Percentiles rank a stretch among this genome's conserved stretches.
phyloP scores from a whole-genome alignment of 2,329 filamentous ascomycete species.

The Juglanconis oblonga region DNA sequence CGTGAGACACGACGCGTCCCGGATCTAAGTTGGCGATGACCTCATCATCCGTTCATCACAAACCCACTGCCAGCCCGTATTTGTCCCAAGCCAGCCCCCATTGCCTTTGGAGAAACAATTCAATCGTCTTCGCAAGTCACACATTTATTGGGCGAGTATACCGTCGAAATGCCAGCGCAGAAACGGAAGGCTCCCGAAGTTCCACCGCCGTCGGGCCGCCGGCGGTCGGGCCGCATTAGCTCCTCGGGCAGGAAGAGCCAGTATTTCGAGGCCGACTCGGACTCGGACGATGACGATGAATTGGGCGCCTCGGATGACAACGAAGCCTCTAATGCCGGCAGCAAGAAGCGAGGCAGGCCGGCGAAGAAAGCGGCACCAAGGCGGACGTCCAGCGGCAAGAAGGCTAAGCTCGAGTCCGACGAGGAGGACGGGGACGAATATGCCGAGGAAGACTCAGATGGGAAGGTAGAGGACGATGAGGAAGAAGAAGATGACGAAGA shows the following conservation, averaged over 20 bases:
- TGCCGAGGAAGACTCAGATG: conserved; percentile 31
- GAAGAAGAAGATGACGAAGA: conserved; percentile 35
- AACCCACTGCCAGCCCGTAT: neutral
- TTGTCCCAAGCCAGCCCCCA: neutral
- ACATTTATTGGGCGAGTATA: too few relatives aligned
- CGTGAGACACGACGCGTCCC: neutral
- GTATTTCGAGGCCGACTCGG: conserved; percentile 45
- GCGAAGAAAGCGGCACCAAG: conserved; percentile 10
- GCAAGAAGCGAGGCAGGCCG: conserved; percentile 7
- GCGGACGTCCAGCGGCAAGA: conserved; percentile 11
- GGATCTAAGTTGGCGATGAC: neutral
- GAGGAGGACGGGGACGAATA: conserved; percentile 29
- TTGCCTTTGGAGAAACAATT: too few relatives aligned
- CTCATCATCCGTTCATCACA: neutral
- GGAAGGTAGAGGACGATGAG: conserved; percentile 21
- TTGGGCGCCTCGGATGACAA: conserved; percentile 3
- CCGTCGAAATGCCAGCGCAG: conserved; percentile 1
- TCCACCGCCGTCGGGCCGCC: conserved; percentile 30
- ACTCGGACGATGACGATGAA: conserved; percentile 20
- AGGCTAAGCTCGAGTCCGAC: conserved; percentile 19
- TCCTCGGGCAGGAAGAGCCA: conserved; percentile 44
- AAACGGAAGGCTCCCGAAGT: conserved; percentile 24
- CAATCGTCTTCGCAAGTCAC: too few relatives aligned
- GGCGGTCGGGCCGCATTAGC: conserved; percentile 47
- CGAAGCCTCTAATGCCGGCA: neutral